Evolutionary conservation across 2,329 filamentous ascomycete species (phyloP).

Genomic region (Talaromyces sp.): DNA sequence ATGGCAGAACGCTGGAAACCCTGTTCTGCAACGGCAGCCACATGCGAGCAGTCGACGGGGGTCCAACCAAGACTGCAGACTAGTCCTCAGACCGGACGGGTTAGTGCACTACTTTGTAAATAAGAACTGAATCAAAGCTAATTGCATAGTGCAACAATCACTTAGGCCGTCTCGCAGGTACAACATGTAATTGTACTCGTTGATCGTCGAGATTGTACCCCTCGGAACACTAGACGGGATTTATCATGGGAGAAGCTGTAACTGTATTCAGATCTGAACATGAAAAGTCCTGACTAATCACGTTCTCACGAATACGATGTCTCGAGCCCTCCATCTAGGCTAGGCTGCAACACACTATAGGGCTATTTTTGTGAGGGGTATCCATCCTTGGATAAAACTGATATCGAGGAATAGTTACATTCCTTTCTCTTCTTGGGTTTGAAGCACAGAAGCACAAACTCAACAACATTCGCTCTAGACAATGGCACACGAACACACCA

Average conservation of each 20-base stretch:
- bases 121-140: too few species aligned
- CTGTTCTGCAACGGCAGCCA: neutral
- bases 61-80: neutral
- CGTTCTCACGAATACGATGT: neutral
- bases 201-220: too few species aligned
- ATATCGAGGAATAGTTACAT: neutral
- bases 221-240: too few species aligned
- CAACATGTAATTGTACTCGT: too few species aligned
- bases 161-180: too few species aligned
- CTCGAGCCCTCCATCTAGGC: neutral
- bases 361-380: neutral
- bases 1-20: neutral
- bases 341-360: neutral
- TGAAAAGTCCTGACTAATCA: neutral
- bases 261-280: too few species aligned
- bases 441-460: neutral
- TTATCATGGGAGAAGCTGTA: too few species aligned
- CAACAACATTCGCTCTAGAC: neutral
- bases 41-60: neutral
- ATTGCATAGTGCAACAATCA: too few species aligned
- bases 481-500: neutral
- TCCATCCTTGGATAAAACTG: neutral
- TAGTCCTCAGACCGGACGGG: neutral
- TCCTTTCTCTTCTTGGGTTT: neutral
- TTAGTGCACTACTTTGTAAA: too few species aligned